Percentiles rank a stretch among this genome's conserved stretches.
Conservation (phyloP, 257 asterid genomes). For the Fraxinus pennsylvanica region DNA sequence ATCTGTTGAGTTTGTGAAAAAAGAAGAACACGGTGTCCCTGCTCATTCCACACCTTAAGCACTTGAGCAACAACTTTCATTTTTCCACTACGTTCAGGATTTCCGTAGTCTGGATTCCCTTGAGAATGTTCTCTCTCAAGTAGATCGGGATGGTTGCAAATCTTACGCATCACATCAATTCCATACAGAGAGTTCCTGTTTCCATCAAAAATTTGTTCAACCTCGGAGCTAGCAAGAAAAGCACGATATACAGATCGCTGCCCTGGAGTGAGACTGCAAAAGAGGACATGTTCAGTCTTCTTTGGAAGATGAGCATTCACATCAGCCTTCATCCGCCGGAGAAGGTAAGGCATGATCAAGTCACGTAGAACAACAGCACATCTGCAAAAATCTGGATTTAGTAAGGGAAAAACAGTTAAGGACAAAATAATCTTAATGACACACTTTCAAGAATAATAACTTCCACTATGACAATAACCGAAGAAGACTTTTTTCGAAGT, state of each 20-base stretch:
- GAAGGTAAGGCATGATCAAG: constrained; percentile 97
- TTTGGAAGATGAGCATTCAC: constrained; percentile 87
- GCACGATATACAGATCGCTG: constrained; percentile 93
- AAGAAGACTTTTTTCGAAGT: constrained; percentile 10
- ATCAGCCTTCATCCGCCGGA: constrained; percentile 95
- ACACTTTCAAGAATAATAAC: constrained; percentile 13
- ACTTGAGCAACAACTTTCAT: constrained; percentile 87
- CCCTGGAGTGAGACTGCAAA: constrained; percentile 85
- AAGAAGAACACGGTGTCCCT: constrained; percentile 96
- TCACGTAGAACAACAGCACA: constrained; percentile 98
- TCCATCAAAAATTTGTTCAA: constrained; percentile 89
- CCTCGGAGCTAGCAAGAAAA: constrained; percentile 98
- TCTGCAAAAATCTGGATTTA: constrained; percentile 43
- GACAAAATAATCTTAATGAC: not conserved
- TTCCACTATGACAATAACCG: not conserved
- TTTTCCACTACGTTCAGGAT: constrained; percentile 88
- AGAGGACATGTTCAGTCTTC: constrained; percentile 97
- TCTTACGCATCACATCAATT: constrained; percentile 95
- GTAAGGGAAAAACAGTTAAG: constrained; percentile 11
- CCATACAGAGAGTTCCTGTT: constrained; percentile 84
- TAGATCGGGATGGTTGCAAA: constrained; percentile 98
- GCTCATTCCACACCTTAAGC: constrained; percentile 93
- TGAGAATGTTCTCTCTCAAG: constrained; percentile 89
- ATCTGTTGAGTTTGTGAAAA: constrained; percentile 95
- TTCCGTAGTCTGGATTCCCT: constrained; percentile 90